Conservation (phyloP, 2,329 filamentous ascomycete genomes). For the Dactylellina drechsleri region DNA sequence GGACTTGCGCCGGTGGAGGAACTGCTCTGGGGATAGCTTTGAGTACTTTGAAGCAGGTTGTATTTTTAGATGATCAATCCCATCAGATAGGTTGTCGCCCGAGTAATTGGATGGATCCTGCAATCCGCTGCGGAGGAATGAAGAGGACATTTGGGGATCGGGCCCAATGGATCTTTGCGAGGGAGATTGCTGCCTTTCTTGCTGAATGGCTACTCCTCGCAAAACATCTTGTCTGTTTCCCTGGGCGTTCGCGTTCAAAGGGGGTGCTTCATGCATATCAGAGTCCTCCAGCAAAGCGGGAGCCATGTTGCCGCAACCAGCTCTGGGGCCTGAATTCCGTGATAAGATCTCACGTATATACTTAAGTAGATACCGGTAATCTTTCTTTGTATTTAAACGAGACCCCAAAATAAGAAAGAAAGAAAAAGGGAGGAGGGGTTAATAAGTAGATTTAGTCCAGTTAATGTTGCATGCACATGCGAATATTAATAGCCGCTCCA, state of each 20-base stretch:
- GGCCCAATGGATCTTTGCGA: neutral
- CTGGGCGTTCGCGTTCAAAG: neutral
- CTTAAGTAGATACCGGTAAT: too few species aligned
- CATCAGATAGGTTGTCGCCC: conserved; percentile 2
- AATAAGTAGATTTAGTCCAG: too few species aligned
- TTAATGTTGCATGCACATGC: too few species aligned
- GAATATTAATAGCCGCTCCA: too few species aligned
- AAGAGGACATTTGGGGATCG: neutral
- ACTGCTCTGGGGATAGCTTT: conserved; percentile 32
- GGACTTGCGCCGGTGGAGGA: conserved; percentile 13
- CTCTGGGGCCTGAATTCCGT: neutral
- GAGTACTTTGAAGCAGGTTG: conserved; percentile 18
- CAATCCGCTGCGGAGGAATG: neutral
- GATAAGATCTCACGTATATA: too few species aligned
- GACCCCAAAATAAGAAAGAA: too few species aligned
- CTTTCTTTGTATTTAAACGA: too few species aligned
- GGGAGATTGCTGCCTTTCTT: neutral
- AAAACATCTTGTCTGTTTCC: neutral
- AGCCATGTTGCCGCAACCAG: conserved; percentile 6
- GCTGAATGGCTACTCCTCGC: neutral
- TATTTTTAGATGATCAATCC: conserved; percentile 11
- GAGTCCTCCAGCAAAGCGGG: conserved; percentile 37
- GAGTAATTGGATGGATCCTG: neutral
- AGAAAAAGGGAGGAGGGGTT: too few species aligned
- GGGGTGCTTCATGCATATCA: conserved; percentile 33